A percentile compares a stretch with the other conserved stretches of the same genome.
Conservation (phyloP, 208 protist genomes). For the Wallacemonas sp. region DNA sequence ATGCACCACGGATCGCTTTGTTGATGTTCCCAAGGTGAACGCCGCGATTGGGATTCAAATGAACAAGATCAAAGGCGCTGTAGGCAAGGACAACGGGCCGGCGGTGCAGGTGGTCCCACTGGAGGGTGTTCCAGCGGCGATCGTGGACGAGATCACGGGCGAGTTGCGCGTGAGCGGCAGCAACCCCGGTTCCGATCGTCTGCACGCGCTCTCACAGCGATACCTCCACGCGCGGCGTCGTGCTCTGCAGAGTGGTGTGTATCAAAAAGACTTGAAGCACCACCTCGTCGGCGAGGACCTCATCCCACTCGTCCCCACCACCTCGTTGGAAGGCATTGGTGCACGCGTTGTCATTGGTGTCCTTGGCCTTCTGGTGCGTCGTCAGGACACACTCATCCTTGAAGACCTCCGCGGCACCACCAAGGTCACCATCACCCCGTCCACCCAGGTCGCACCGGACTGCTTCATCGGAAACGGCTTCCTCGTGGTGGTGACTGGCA, state of each 20-base stretch:
- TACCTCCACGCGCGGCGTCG: constrained; percentile 78
- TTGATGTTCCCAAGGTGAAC: constrained; percentile 63
- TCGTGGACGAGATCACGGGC: constrained; percentile 68
- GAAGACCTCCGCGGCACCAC: constrained; percentile 70
- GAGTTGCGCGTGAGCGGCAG: constrained; percentile 42
- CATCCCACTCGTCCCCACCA: constrained; percentile 69
- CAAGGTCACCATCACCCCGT: constrained; percentile 14
- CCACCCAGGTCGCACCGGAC: constrained; percentile 4
- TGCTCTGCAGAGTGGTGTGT: constrained; percentile 80
- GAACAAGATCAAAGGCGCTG: constrained; percentile 37
- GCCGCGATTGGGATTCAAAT: constrained; percentile 52
- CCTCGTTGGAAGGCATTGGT: constrained; percentile 77
- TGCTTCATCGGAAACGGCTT: constrained; percentile 64
- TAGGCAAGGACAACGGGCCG: constrained; percentile 26
- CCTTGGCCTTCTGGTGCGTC: constrained; percentile 70
- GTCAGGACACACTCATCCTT: constrained; percentile 47
- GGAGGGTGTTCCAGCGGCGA: constrained; percentile 45
- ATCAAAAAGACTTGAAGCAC: constrained; percentile 57
- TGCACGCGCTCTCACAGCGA: constrained; percentile 68
- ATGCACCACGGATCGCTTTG: constrained; percentile 53
- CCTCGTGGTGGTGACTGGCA: constrained; percentile 69
- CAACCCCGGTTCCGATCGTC: constrained; percentile 19
- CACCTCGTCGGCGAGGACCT: constrained; percentile 36
- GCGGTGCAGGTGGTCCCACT: constrained; percentile 47
- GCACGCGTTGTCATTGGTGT: constrained; percentile 57